Evolutionary conservation across 176 grass and related monocot genomes (phyloP), one percentile per base, ranked within the genome.

Genomic region (Oryza officinalis): DNA sequence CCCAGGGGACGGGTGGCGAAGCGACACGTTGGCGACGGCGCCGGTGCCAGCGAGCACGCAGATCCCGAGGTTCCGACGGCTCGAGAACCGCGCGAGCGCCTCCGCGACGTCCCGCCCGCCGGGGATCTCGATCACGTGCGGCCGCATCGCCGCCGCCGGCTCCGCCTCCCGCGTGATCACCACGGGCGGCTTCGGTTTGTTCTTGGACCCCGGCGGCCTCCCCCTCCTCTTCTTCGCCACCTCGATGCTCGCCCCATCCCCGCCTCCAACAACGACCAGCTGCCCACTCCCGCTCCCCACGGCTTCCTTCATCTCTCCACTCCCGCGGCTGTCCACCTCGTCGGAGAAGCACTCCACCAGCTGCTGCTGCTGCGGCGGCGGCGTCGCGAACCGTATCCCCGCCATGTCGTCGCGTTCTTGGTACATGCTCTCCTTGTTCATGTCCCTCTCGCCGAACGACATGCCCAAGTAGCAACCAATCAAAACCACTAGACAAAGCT

Each of bases 111-210:
- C 96, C 12, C 91, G 81, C 32, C 96, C 93, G 0, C 76, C 80
- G 4, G 96, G 89, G 86, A 99, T 96, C 89, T 99, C 91, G 63
- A 99, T 82, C 54, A 99, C 85, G 83, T 99, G 96, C 2, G 93
- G 91, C 3, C 96, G 93, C 93, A 99, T 99, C 22, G 93, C 91
- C 15, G 89, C 65, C 23, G 85, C 69, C 0, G 93, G 85, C 28
- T 94, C 96, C 0, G 87, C 82, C 57, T 94, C 96, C 13, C 96
- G 87, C 52, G 96, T 94, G 91, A 99, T 90, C 65, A 99, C 91
- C 54, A 96, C 87, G 8, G 96, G 91, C 14, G 96, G 89, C 87
- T 96, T 99, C 1, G 93, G 93, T 87, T 85, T 89, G 87, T 99
- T 99, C 91, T 99, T 99, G 43, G 96, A 99, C 41, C 96, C 96